Base-by-base conservation (phyloP, 306 rosid genomes). In the Fragaria nilgerrensis region DNA sequence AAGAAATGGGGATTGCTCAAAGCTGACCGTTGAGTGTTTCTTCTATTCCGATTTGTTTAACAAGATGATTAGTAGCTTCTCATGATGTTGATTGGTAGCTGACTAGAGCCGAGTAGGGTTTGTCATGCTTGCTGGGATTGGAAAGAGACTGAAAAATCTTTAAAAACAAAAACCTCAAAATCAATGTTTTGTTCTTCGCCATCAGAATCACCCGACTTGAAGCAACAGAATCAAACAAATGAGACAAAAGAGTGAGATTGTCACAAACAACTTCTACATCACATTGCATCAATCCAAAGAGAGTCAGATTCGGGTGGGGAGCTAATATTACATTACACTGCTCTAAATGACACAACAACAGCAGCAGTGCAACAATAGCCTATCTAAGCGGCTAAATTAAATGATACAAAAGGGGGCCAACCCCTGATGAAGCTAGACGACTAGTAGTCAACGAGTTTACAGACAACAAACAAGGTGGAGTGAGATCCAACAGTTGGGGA, bases 271-370 rank as follows among this genome's bases (percentile, higher is more conserved):
- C 20, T 66, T 53, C 29, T 7, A 81, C 79, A 82, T 78, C 81
- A 86, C 82, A 84, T 77, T 77, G 81, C 78, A 85, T 58, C 80
- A 79, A 76, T 79, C 79, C 77, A 72, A 87, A 75, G 78, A 74
- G 80, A 79, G 80, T 63, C 68, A 50, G 77, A 85, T 70, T 80
- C 27, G 5, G 22, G 68, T 64, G 58, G 56, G 63, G 75, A 73
- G 79, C 72, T 83, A 85, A 84, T 71, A 80, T 83, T 55, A 86
- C 86, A 93, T 72, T 81, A 80, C 80, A 79, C 89, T 81, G 84
- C 63, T 77, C 86, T 89, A 85, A 82, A 68, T 37, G 86, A 72
- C 87, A 81, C 81, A 64, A 68, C 77, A 72, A 53, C 62, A 67
- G 39, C 79, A 81, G 72, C 76, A 81, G 74, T 81, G 39, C 64